A percentile compares a stretch with the other conserved stretches of the same genome.
phyloP scores from a whole-genome alignment of 768 basidiomycete genomes.

The Asterophora parasitica region DNA sequence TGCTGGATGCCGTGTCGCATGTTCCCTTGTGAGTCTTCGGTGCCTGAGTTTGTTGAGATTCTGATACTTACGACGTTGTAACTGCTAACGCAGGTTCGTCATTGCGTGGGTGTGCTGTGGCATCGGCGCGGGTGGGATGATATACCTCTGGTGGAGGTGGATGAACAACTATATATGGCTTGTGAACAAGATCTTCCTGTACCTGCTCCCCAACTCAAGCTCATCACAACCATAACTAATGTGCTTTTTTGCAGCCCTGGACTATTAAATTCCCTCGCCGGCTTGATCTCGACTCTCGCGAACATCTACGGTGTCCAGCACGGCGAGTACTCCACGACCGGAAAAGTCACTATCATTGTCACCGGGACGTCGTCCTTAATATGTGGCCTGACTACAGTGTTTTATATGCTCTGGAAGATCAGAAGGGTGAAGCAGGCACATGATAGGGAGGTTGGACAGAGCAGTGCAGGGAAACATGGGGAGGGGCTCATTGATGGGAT shows the following conservation, averaged over 20 bases:
- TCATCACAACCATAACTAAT: not conserved
- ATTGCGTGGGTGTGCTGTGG: slow-evolving; percentile 54
- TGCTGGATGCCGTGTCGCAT: slow-evolving; percentile 35
- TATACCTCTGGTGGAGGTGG: slow-evolving; percentile 59
- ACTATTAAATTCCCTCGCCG: slow-evolving; percentile 50
- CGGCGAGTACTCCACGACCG: slow-evolving; percentile 38
- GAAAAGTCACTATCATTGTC: slow-evolving; percentile 44
- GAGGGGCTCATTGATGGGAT: slow-evolving; percentile 31
- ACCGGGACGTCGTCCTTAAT: slow-evolving; percentile 35
- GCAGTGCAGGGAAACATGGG: slow-evolving; percentile 39
- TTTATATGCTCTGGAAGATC: slow-evolving; percentile 43
- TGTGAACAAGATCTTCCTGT: slow-evolving; percentile 54
- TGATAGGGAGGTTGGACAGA: slow-evolving; percentile 34
- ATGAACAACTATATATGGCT: slow-evolving; percentile 55
- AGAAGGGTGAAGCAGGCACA: slow-evolving; percentile 40
- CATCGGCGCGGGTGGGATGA: slow-evolving; percentile 49
- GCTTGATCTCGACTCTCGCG: slow-evolving; percentile 49
- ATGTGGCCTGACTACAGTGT: slow-evolving; percentile 34
- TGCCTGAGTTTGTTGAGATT: not conserved
- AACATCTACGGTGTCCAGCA: slow-evolving; percentile 47
- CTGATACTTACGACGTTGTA: no score
- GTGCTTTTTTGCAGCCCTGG: slow-evolving; percentile 41
- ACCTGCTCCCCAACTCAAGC: slow-evolving; percentile 13
- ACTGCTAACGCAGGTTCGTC: slow-evolving; percentile 35
- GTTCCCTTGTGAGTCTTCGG: slow-evolving; percentile 35